Evolutionary conservation across 345 rosid species (phyloP).

Genomic region (Aegle marmelos): DNA sequence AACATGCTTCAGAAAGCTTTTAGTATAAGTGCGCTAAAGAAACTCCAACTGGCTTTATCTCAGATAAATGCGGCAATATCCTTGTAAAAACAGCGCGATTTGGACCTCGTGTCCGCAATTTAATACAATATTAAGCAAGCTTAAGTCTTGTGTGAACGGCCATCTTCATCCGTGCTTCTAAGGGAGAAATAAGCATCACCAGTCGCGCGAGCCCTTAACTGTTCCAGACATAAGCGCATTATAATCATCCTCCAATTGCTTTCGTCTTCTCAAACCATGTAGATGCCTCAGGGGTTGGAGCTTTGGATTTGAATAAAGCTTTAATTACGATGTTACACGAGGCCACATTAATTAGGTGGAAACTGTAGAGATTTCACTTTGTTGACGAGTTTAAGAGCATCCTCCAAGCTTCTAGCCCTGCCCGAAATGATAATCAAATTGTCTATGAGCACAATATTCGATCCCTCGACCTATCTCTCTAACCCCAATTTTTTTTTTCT

Average conservation of each 20-base stretch:
- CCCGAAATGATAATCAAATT: slow-evolving; percentile 78
- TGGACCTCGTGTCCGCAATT: slow-evolving; percentile 64
- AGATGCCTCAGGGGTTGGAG: slow-evolving; percentile 63
- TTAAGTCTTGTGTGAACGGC: slow-evolving; percentile 56
- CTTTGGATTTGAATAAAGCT: slow-evolving; percentile 62
- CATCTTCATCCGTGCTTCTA: slow-evolving; percentile 71
- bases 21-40: slow-evolving; percentile 23
- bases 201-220: slow-evolving; percentile 76
- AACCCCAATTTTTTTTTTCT: too few relatives aligned
- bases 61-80: slow-evolving; percentile 43
- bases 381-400: slow-evolving; percentile 51
- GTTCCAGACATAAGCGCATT: slow-evolving; percentile 92
- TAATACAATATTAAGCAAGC: slow-evolving; percentile 74
- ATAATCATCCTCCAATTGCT: slow-evolving; percentile 62
- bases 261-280: slow-evolving; percentile 91
- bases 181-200: slow-evolving; percentile 75
- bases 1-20: too few relatives aligned
- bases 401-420: slow-evolving; percentile 60
- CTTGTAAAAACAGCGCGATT: slow-evolving; percentile 48
- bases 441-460: slow-evolving; percentile 60
- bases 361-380: slow-evolving; percentile 65
- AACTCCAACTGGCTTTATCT: slow-evolving; percentile 66
- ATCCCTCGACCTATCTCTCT: too few relatives aligned
- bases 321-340: slow-evolving; percentile 77
- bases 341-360: slow-evolving; percentile 68